phyloP scores from a whole-genome alignment of 1,139 yeast species.

The Nakaseomyces delphensis region DNA sequence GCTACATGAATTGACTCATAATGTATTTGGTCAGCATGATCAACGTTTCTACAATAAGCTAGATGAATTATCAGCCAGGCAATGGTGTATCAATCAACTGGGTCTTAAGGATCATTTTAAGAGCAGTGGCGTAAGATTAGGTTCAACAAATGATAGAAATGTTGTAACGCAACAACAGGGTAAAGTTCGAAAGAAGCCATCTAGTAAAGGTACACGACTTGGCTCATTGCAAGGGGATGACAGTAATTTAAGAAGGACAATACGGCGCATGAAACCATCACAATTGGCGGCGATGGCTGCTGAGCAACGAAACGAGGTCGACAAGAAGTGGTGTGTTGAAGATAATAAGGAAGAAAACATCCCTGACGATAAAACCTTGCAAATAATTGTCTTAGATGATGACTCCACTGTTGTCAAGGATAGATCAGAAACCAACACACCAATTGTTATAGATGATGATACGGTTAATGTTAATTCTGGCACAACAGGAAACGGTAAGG shows the following conservation, averaged over 20 bases:
- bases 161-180: not conserved
- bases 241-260: not conserved
- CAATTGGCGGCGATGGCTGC: slow-evolving; percentile 4
- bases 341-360: not conserved
- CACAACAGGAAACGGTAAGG: slow-evolving; percentile 31
- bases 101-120: slow-evolving; percentile 31
- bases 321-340: slow-evolving; percentile 5
- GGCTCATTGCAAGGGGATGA: not conserved
- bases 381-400: not conserved
- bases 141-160: not conserved
- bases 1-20: slow-evolving; percentile 85
- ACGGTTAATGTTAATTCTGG: slow-evolving; percentile 58
- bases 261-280: not conserved
- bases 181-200: not conserved
- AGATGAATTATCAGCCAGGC: slow-evolving; percentile 53
- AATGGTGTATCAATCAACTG: slow-evolving; percentile 45
- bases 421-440: slow-evolving; percentile 13
- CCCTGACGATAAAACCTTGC: not conserved
- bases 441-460: slow-evolving; percentile 44
- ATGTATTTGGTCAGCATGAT: slow-evolving; percentile 73
- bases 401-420: not conserved
- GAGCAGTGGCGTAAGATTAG: slow-evolving; percentile 45
- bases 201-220: not conserved
- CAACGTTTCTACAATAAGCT: slow-evolving; percentile 55
- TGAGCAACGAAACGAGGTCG: not conserved